Percentiles rank a stretch among this genome's conserved stretches.
Evolutionary conservation across 23 red algal species (phyloP).

Genomic region (Gracilaria domingensis): DNA sequence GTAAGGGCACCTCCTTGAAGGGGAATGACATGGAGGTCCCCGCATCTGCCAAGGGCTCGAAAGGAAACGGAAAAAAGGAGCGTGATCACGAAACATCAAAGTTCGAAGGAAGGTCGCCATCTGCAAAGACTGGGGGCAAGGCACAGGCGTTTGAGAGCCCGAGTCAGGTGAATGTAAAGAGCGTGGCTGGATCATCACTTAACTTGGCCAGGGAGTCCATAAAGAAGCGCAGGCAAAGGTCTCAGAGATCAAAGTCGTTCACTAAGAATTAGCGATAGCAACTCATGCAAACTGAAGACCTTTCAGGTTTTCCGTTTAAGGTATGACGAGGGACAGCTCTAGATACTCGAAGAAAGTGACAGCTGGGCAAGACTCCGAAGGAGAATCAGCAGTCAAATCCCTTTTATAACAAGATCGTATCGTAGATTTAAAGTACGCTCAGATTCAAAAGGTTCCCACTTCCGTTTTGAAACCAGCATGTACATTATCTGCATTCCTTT

Average conservation of each 20-base stretch:
- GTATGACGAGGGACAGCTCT: not conserved
- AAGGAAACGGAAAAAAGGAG: not conserved
- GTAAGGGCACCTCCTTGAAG: not conserved
- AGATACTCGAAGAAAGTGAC: not conserved
- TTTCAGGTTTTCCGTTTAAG: not conserved
- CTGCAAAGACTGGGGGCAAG: not conserved
- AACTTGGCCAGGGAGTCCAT: not conserved
- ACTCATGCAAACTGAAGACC: not conserved
- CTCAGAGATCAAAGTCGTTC: not conserved
- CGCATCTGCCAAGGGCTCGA: not conserved
- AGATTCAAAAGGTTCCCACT: not conserved
- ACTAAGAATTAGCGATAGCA: not conserved
- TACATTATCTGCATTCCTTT: not conserved
- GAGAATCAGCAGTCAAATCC: not conserved
- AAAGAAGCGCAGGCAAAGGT: slow-evolving; percentile 4
- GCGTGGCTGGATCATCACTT: not conserved
- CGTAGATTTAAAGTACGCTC: not conserved
- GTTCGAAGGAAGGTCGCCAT: not conserved
- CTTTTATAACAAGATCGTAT: not conserved
- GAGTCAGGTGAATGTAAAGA: not conserved
- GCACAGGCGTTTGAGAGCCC: not conserved
- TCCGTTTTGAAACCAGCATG: not conserved
- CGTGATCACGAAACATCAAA: not conserved
- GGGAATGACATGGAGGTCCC: not conserved
- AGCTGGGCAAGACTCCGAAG: not conserved